These are phyloP conservation scores for Rasamsonia emersonii DNA, from an alignment of 2,329 filamentous ascomycete genomes.

Conservation along the genomic window DNA sequence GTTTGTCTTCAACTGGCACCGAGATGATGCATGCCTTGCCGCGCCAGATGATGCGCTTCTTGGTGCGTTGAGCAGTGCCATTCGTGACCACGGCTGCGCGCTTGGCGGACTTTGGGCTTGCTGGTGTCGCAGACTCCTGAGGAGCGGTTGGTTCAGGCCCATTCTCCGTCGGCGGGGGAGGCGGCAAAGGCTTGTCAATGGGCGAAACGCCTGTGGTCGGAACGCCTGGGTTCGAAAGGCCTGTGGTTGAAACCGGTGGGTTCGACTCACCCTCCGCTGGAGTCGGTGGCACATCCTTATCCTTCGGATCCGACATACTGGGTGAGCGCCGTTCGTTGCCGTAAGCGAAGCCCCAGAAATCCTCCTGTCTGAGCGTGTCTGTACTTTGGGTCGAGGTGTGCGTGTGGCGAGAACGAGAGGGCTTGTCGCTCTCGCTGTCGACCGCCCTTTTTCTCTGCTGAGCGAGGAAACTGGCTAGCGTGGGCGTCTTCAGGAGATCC, in stretches of 20 bases:
- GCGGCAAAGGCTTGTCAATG: slow-evolving; percentile 34
- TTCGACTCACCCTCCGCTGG: slow-evolving; percentile 12
- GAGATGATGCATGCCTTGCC: slow-evolving; percentile 66
- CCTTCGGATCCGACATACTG: slow-evolving; percentile 25
- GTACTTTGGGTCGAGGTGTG: slow-evolving; percentile 30
- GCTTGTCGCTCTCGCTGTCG: slow-evolving; percentile 11
- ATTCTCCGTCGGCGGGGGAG: slow-evolving; percentile 22
- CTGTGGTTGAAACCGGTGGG: slow-evolving; percentile 10
- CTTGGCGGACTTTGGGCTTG: slow-evolving; percentile 8
- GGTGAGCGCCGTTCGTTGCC: slow-evolving; percentile 27
- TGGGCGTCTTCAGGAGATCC: slow-evolving; percentile 33
- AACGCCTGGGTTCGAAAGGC: slow-evolving; percentile 9
- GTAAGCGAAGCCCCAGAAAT: slow-evolving; percentile 39
- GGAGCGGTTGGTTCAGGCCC: too few relatives aligned
- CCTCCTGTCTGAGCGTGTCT: slow-evolving; percentile 35
- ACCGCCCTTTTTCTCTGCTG: slow-evolving; percentile 15
- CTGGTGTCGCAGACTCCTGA: slow-evolving; percentile 7
- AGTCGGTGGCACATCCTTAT: slow-evolving; percentile 11
- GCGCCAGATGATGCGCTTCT: slow-evolving; percentile 66
- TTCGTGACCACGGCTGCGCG: slow-evolving; percentile 12
- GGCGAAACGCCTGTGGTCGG: slow-evolving; percentile 17
- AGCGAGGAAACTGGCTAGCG: slow-evolving; percentile 26
- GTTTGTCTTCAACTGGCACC: slow-evolving; percentile 58
- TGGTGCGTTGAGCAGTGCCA: slow-evolving; percentile 33
- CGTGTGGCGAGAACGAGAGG: slow-evolving; percentile 20